These are phyloP conservation scores for Ramicandelaber brevisporus DNA, from an alignment of 192 early-diverging fungal species.

Conservation along the genomic window DNA sequence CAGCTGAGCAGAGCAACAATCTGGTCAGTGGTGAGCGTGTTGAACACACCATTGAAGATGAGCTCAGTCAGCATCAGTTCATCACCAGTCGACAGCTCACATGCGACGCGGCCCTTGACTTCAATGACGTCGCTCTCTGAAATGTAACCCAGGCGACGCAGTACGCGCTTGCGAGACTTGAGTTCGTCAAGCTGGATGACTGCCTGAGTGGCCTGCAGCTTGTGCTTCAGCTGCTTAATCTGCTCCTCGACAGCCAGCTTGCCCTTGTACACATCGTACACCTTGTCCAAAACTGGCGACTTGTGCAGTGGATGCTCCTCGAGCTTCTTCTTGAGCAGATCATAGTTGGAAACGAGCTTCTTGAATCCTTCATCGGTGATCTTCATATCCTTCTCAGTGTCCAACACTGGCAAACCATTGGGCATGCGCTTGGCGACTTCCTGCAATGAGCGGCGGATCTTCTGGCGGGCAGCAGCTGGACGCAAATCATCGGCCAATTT, in stretches of 20 bases:
- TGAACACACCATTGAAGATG: slow-evolving; percentile 90
- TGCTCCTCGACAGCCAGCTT: slow-evolving; percentile 31
- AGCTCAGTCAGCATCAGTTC: slow-evolving; percentile 88
- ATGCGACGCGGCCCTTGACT: slow-evolving; percentile 93
- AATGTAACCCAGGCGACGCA: slow-evolving; percentile 76
- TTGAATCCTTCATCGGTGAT: slow-evolving; percentile 57
- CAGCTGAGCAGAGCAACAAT: slow-evolving; percentile 66
- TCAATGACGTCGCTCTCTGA: slow-evolving; percentile 66
- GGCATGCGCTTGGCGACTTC: slow-evolving; percentile 48
- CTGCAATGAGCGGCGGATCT: slow-evolving; percentile 31
- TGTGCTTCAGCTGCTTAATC: slow-evolving; percentile 40
- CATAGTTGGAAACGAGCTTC: slow-evolving; percentile 44
- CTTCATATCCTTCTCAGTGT: slow-evolving; percentile 71
- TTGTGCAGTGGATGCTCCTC: slow-evolving; percentile 28
- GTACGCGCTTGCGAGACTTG: slow-evolving; percentile 65
- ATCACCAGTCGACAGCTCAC: slow-evolving; percentile 85
- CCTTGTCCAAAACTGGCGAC: slow-evolving; percentile 18
- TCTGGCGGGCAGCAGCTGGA: slow-evolving; percentile 20
- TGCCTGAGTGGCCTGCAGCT: slow-evolving; percentile 47
- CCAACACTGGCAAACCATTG: slow-evolving; percentile 56
- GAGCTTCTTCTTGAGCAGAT: slow-evolving; percentile 40
- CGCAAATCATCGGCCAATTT: slow-evolving; percentile 44
- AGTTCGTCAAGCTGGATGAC: slow-evolving; percentile 85
- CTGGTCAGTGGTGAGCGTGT: slow-evolving; percentile 72
- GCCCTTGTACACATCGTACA: slow-evolving; percentile 31